phyloP scores from a whole-genome alignment of 495 filamentous ascomycete species.

The Penicillium longicatenatum region DNA sequence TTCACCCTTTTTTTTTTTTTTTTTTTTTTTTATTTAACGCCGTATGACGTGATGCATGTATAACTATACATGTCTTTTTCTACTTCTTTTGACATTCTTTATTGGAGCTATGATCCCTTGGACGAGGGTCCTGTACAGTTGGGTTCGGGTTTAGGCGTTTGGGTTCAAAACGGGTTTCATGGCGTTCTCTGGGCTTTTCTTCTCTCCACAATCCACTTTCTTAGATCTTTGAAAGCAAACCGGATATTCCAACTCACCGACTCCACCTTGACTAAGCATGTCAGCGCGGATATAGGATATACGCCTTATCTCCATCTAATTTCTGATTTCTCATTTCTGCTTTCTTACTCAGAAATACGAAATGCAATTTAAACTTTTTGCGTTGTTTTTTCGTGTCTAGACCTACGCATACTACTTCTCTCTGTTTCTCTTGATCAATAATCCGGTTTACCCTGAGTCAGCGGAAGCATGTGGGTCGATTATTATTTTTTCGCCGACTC shows the following conservation, averaged over 20 bases:
- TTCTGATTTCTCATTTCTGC: background rate
- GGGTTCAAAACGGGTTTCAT: conserved; percentile 15
- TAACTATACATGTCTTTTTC: conserved; percentile 33
- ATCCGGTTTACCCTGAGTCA: background rate
- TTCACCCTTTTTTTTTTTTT: conserved; percentile 5
- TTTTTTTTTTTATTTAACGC: conserved; percentile 22
- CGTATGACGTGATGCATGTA: conserved; percentile 45
- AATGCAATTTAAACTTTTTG: conserved; percentile 12
- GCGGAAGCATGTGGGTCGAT: background rate
- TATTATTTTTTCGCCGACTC: background rate
- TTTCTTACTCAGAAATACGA: background rate
- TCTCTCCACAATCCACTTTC: background rate
- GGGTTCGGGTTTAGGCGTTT: conserved; percentile 15
- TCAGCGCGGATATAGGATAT: conserved; percentile 24
- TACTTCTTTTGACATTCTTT: conserved; percentile 12
- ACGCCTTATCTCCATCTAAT: conserved; percentile 7
- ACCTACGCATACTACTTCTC: background rate
- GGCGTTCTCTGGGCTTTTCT: conserved; percentile 15
- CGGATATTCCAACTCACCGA: background rate
- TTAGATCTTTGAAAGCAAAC: conserved; percentile 2
- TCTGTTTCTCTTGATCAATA: conserved; percentile 10
- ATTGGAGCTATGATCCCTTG: conserved; percentile 22
- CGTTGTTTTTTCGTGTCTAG: background rate
- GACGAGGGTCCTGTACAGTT: conserved; percentile 30
- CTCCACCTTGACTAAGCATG: conserved; percentile 20